Percentiles rank a stretch among this genome's conserved stretches.
Evolutionary conservation across 2,329 filamentous ascomycete genomes (phyloP).

Genomic region (Epichloe sp.): DNA sequence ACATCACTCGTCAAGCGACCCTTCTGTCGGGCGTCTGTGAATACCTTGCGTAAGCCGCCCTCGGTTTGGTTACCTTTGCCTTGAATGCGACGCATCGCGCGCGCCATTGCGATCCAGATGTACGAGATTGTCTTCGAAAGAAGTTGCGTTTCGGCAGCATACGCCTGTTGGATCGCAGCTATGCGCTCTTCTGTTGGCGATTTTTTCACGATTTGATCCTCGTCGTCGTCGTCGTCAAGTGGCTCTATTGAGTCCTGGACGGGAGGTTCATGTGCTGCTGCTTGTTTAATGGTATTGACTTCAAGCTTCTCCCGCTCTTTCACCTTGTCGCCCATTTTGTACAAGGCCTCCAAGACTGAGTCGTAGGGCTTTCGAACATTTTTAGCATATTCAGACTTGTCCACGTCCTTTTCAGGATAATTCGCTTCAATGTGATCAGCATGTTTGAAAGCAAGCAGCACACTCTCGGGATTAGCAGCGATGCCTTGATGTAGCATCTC

Average conservation of each 20-base stretch:
- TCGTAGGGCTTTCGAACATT: conserved; percentile 76
- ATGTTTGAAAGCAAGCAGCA: conserved; percentile 76
- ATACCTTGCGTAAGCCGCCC: conserved; percentile 79
- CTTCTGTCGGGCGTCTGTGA: conserved; percentile 74
- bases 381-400: conserved; percentile 62
- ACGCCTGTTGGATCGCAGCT: conserved; percentile 49
- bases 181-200: conserved; percentile 54
- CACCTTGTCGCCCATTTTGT: conserved; percentile 65
- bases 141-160: conserved; percentile 58
- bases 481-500: conserved; percentile 74
- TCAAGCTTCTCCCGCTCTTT: conserved; percentile 50
- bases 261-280: conserved; percentile 24
- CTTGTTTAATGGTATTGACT: conserved; percentile 42
- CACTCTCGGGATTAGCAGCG: conserved; percentile 84
- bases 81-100: conserved; percentile 87
- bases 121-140: conserved; percentile 80
- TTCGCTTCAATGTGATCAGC: conserved; percentile 77
- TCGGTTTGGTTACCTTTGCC: conserved; percentile 54
- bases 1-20: conserved; percentile 88
- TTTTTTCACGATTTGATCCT: conserved; percentile 25
- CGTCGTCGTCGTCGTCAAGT: conserved; percentile 41
- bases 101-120: conserved; percentile 88
- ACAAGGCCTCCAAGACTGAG: conserved; percentile 73
- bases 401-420: conserved; percentile 62
- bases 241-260: conserved; percentile 26